Evolutionary conservation across 2,329 filamentous ascomycete genomes (phyloP), one percentile per base, ranked within the genome.

Genomic region (Niveomyces coronatus): DNA sequence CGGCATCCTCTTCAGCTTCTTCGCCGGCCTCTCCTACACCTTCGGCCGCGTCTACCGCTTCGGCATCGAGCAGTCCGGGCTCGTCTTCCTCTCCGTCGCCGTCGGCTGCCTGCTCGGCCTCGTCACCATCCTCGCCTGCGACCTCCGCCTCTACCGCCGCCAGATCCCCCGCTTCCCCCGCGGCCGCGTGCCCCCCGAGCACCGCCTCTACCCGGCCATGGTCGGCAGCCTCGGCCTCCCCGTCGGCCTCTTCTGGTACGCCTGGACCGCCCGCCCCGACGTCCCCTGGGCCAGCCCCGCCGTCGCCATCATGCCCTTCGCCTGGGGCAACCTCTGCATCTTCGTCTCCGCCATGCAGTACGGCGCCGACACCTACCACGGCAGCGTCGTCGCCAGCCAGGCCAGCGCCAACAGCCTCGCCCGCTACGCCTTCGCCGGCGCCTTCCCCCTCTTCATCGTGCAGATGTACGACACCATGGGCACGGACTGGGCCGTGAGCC

Each of bases 401-500:
- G 58, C 71, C 34, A 74, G 70, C 6, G 76, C 77, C 2, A 80
- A 79, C 43, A 67, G 69, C 2, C 56, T 81, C 9, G 58, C 70
- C 2, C 56, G 76, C 17, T 81, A 79, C 44, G 53, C 54, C 0
- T 61, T 79, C 7, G 71, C 70, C 0, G 70, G 66, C 1, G 68
- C 62, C 0, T 80, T 81, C 39, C 76, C 76, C 0, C 51, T 81
- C 0, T 81, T 80, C 45, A 70, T 73, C 0, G 55, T 79, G 1
- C 71, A 76, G 42, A 72, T 70, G 62, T 70, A 66, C 30, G 39
- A 53, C 5, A 54, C 47, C 3, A 48, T 71, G 10, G 65, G 65
- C 0, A 62, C 67, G 4, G 48, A 50, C 13, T 71, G 68, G 67
- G 67, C 67, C 1, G 63, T 56, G 6, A 69, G 65, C 34, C 45